Conservation (phyloP, 2,329 filamentous ascomycete species). For the Trichoderma sp. region DNA sequence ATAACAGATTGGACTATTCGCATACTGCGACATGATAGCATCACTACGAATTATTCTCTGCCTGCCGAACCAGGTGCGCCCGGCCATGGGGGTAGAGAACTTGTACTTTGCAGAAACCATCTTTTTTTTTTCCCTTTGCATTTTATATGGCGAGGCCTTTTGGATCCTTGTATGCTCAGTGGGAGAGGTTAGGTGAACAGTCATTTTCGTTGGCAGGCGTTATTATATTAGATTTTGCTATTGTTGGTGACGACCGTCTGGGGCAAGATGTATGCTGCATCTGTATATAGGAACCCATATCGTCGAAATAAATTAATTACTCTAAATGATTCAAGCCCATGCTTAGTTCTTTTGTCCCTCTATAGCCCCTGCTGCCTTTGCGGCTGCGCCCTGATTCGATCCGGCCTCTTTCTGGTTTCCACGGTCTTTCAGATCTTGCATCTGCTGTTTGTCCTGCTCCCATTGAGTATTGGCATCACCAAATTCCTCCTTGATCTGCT, state of each 20-base stretch:
- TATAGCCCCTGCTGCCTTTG: constrained; percentile 40
- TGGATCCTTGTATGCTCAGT: neutral
- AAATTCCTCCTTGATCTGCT: constrained; percentile 72
- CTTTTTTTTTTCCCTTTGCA: neutral
- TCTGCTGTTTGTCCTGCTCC: constrained; percentile 83
- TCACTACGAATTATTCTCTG: neutral
- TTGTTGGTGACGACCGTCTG: neutral
- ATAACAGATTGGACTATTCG: neutral
- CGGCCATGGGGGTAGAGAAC: neutral
- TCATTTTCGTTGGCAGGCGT: neutral
- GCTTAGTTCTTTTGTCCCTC: constrained; percentile 33
- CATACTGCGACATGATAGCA: neutral
- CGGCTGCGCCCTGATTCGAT: constrained; percentile 15
- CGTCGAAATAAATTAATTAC: constrained; percentile 9
- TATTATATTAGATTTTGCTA: neutral
- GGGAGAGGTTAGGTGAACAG: neutral
- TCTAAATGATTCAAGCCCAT: neutral
- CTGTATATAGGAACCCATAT: neutral
- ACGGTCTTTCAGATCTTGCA: constrained; percentile 52
- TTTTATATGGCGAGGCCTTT: neutral
- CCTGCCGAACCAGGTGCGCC: neutral
- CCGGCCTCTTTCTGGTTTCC: neutral
- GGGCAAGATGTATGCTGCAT: neutral
- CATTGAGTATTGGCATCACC: constrained; percentile 74
- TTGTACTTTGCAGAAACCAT: neutral